Evolutionary conservation across 1,139 yeast genomes (phyloP), one percentile per base, ranked within the genome.

Genomic region (Diutina ranongensis): DNA sequence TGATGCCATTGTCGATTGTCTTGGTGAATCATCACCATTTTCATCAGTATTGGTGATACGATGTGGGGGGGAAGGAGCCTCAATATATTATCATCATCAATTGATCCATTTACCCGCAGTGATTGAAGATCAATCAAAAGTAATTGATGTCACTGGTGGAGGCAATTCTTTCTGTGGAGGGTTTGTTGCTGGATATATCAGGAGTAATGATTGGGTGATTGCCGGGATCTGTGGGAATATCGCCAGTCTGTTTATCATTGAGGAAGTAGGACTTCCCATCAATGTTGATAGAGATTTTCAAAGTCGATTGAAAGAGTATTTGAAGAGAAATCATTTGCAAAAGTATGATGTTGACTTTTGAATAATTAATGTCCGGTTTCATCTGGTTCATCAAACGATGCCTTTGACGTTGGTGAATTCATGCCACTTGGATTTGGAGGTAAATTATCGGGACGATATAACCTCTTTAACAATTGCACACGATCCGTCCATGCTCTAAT

Each of bases 91-190:
- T 4, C 15, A n/a, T 12, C 8, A n/a, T n/a, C 9, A 25, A 54
- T 12, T 79, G 7, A 5, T 12, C 5, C 40, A 35, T 75, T 71
- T 78, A 28, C 92, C 94, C 0, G 88, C 96, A 0, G 89, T 82
- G 57, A 95, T 86, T 57, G 62, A 60, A 42, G 66, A 60, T 49
- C 74, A 67, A 49, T 52, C 55, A 2, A 61, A 63, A 33, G 92
- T 88, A 1, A 64, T 78, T 2, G 97, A 89, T 59, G 95, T 95
- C 0, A 89, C 97, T 0, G 97, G 97, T 0, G 96, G 95, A 2
- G 97, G 97, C 0, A 89, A 89, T 58, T 71, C 94, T 0, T 88
- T 83, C 59, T 76, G 92, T 49, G 97, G 97, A 1, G 95, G 83
- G 0, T 78, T 85, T 55, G 72, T 82, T 12, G 67, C 81, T 4